Conservation (phyloP, 352 stramenopile species). For the Phytophthora uliginosa region DNA sequence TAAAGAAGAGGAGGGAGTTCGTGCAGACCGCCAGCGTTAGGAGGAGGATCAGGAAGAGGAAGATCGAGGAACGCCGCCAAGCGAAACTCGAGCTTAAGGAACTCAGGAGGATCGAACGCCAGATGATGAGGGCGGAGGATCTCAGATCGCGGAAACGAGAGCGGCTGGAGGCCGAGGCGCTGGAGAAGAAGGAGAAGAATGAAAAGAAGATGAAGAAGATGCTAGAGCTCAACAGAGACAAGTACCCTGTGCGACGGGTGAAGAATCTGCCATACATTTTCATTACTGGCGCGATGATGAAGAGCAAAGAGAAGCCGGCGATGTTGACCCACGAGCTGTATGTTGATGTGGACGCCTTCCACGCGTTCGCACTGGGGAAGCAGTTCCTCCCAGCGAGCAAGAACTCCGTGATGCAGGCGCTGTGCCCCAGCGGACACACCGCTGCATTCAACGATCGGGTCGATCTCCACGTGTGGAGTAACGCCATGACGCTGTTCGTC, state of each 20-base stretch:
- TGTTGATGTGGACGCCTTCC: conserved; percentile 54
- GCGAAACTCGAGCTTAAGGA: background rate
- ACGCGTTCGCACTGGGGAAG: conserved; percentile 59
- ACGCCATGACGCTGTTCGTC: conserved; percentile 49
- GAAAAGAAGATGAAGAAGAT: conserved; percentile 10
- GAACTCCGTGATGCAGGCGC: conserved; percentile 53
- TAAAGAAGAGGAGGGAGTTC: background rate
- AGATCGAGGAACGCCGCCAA: background rate
- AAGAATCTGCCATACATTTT: conserved; percentile 28
- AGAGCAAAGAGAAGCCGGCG: conserved; percentile 7
- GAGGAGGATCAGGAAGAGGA: background rate
- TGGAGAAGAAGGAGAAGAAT: background rate
- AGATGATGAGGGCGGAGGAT: background rate
- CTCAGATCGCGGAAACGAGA: background rate
- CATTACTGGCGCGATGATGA: conserved; percentile 13
- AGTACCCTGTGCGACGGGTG: conserved; percentile 20
- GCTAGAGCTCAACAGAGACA: background rate
- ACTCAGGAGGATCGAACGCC: background rate
- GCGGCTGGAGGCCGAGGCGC: background rate
- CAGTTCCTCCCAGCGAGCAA: conserved; percentile 70
- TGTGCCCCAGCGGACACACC: conserved; percentile 48
- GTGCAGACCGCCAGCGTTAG: background rate
- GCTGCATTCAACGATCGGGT: conserved; percentile 41
- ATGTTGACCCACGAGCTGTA: conserved; percentile 33
- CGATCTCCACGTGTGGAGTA: conserved; percentile 61